Evolutionary conservation across 1,284 basidiomycete species (phyloP).

Genomic region (Cystobasidiaceae sp.): DNA sequence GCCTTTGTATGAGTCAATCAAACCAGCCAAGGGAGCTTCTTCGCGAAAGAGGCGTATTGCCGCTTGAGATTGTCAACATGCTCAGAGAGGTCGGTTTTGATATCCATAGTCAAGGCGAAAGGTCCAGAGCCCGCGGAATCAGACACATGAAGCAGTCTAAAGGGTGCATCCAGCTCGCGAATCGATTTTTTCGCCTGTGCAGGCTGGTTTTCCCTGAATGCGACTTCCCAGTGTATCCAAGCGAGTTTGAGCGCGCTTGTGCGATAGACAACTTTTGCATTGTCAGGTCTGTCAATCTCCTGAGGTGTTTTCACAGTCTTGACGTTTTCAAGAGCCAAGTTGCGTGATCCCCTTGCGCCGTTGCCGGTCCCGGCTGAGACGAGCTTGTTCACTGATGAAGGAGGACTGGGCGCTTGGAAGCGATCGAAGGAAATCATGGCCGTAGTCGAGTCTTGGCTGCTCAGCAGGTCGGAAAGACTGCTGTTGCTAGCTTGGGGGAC

Average conservation of each 20-base stretch:
- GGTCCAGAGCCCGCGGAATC: background rate
- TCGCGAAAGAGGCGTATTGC: background rate
- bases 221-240: slow-evolving; percentile 18
- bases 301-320: background rate
- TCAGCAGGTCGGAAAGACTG: background rate
- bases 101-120: background rate
- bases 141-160: background rate
- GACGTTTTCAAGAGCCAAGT: background rate
- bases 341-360: too few relatives aligned
- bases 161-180: background rate
- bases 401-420: too few relatives aligned
- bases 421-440: too few relatives aligned
- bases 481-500: background rate
- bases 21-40: slow-evolving; percentile 4
- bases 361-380: too few relatives aligned
- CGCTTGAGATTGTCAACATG: background rate
- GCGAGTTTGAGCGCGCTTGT: background rate
- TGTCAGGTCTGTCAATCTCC: slow-evolving; percentile 9
- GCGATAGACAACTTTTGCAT: slow-evolving; percentile 6
- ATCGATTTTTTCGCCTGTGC: background rate
- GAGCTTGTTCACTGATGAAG: too few relatives aligned
- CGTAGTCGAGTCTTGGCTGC: background rate
- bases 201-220: background rate
- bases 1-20: too few relatives aligned
- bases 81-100: background rate